Base-by-base conservation (phyloP, 1,284 basidiomycete species). In the Marasmius oreades region DNA sequence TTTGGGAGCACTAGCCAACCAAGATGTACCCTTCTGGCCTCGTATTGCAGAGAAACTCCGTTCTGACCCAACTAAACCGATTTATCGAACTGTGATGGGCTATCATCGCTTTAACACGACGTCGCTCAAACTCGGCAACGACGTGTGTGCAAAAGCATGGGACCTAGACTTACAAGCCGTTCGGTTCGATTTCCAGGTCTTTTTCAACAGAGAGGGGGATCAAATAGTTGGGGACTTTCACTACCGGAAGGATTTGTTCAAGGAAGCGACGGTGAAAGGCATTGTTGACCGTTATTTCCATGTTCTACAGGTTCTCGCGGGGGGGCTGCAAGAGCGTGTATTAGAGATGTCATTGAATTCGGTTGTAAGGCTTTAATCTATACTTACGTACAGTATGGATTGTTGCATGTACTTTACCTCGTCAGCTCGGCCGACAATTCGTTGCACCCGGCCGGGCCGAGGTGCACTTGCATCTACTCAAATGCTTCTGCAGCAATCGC, bases 1-100 rank as follows among this genome's bases (percentile, higher is more conserved):
- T 14, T n/a, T 52, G 11, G 31, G 23, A 10, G 51, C 33, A 36
- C 22, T 52, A 20, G 34, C 36, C 7, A 36, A 39, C 24, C 51
- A 52, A 37, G 51, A 52, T 24, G 51, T 42, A 28, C 51, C 51
- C 18, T 52, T 39, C 51, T 42, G 36, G 51, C 28, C 36, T 28
- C 20, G 22, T 20, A 37, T 52, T 36, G 31, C 51, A 3, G 26
- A 37, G 14, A 23, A 36, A 24, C 51, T 36, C n/a, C n/a, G 26
- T 18, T 23, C 14, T 18, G 36, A 36, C 22, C 36, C 39, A 2
- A 20, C 8, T 14, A 39, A 31, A 14, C 51, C 36, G 11, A 24
- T 42, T 8, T 52, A 23, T 26, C 28, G 51, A 22, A 39, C 51
- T 12, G 39, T 52, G 3, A 22, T 52, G 10, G 51, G 51, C 1